These are phyloP conservation scores for Serpula lacrymans DNA, from an alignment of 768 basidiomycete species.

Conservation along the genomic window DNA sequence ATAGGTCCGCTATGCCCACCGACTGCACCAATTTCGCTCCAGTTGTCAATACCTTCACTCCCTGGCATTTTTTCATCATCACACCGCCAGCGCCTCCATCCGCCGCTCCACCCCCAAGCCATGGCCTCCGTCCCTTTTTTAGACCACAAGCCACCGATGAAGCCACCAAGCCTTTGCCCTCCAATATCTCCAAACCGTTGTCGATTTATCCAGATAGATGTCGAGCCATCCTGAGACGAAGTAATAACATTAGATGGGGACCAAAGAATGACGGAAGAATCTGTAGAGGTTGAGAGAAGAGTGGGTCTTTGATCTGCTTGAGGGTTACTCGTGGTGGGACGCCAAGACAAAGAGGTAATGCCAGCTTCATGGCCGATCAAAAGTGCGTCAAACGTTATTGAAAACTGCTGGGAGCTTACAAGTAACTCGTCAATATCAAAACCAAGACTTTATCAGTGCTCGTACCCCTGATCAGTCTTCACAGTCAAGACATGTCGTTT, in stretches of 20 bases:
- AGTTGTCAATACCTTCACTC: conserved; percentile 39
- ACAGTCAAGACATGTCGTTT: conserved; percentile 80
- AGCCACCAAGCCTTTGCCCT: conserved; percentile 87
- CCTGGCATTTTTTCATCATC: conserved; percentile 11
- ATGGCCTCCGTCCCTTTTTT: conserved; percentile 57
- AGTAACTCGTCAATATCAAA: conserved; percentile 3
- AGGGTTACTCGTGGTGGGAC: conserved; percentile 35
- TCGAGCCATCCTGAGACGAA: conserved; percentile 34
- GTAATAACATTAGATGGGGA: conserved; percentile 58
- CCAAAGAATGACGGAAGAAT: conserved; percentile 96
- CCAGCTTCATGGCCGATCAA: conserved; percentile 95
- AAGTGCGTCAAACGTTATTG: conserved; percentile 89
- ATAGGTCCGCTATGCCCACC: conserved; percentile 85
- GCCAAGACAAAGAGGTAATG: conserved; percentile 86
- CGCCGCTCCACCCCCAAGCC: conserved; percentile 93
- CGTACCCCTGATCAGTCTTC: conserved; percentile 44
- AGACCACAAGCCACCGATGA: conserved; percentile 88
- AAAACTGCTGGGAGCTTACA: conserved; percentile 50
- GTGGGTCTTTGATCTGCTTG: conserved; percentile 33
- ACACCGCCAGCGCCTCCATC: conserved; percentile 85
- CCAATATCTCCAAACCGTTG: conserved; percentile 94
- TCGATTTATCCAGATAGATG: conserved; percentile 84
- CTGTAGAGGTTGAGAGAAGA: conserved; percentile 89
- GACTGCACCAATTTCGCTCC: conserved; percentile 77
- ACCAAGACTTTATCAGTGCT: conserved; percentile 1